These are phyloP conservation scores for Didymella keratinophila DNA, from an alignment of 2,329 filamentous ascomycete species.

Conservation along the genomic window DNA sequence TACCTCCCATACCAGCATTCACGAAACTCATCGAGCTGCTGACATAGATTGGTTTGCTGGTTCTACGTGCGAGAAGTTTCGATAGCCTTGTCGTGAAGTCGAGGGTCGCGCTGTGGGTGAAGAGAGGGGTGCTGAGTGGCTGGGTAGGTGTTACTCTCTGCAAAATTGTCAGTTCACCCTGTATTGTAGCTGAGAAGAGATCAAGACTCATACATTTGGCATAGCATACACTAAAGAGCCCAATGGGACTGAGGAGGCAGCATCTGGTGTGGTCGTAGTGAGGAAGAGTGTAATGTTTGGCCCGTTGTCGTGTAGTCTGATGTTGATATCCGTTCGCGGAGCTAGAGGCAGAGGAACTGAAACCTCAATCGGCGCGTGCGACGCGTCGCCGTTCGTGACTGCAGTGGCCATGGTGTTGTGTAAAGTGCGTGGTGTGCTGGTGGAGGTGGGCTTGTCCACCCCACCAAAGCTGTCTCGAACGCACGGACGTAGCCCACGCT, in stretches of 20 bases:
- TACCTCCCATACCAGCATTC: constrained; percentile 76
- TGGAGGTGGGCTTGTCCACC: constrained; percentile 14
- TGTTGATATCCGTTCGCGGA: constrained; percentile 64
- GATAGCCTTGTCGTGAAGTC: constrained; percentile 89
- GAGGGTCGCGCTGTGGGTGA: constrained; percentile 75
- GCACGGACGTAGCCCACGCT: constrained; percentile 21
- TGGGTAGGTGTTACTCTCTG: constrained; percentile 58
- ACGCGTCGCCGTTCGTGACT: constrained; percentile 24
- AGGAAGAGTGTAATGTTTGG: constrained; percentile 65
- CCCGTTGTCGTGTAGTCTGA: constrained; percentile 64
- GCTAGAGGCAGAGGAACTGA: constrained; percentile 65
- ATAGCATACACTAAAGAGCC: constrained; percentile 95
- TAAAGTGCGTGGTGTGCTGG: constrained; percentile 7
- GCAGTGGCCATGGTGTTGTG: constrained; percentile 30
- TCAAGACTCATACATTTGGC: constrained; percentile 72
- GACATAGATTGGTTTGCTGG: constrained; percentile 82
- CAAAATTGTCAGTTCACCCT: constrained; percentile 23
- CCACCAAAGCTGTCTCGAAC: constrained; percentile 5
- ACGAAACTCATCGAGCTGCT: constrained; percentile 85
- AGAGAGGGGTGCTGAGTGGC: constrained; percentile 80
- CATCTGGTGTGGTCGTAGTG: constrained; percentile 58
- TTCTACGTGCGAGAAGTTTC: constrained; percentile 78
- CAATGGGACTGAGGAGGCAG: constrained; percentile 57
- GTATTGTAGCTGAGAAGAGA: not conserved
- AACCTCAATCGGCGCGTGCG: constrained; percentile 59